Evolutionary conservation across 73 alveolate genomes (phyloP).

Genomic region (Blepharisma stoltei): DNA sequence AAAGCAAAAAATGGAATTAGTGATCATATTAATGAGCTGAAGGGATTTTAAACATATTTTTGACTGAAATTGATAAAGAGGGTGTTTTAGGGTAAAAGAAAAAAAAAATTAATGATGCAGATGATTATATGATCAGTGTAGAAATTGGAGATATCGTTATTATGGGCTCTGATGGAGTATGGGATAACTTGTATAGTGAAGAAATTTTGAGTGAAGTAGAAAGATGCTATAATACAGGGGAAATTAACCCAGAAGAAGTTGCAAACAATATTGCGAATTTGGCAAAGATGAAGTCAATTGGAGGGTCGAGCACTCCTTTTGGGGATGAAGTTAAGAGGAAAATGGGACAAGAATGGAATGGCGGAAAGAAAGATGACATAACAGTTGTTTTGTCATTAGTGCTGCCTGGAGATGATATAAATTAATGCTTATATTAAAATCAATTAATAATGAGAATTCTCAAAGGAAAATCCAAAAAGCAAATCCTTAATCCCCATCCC

Average conservation of each 20-base stretch:
- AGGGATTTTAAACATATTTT: no score
- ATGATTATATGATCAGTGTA: constrained; percentile 25
- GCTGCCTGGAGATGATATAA: not conserved
- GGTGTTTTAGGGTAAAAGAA: no score
- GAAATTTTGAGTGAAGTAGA: constrained; percentile 25
- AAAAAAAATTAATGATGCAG: no score
- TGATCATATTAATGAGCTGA: no score
- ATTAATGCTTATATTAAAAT: no score
- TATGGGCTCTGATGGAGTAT: constrained; percentile 46
- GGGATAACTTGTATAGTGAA: constrained; percentile 39
- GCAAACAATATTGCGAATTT: constrained; percentile 10
- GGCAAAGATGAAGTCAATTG: constrained; percentile 17
- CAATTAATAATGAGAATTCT: no score
- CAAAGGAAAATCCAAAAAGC: no score
- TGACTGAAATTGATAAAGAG: no score
- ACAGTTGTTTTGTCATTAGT: not conserved
- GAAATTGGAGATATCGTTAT: constrained; percentile 34
- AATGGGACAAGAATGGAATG: not conserved
- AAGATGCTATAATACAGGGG: not conserved
- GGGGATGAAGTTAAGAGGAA: not conserved
- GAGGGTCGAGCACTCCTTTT: not conserved
- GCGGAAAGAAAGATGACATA: not conserved
- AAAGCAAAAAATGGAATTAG: not conserved
- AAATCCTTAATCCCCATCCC: no score
- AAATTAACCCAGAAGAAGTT: not conserved